These are phyloP conservation scores for Thecaphora frezii DNA, from an alignment of 1,284 basidiomycete species.

Conservation along the genomic window DNA sequence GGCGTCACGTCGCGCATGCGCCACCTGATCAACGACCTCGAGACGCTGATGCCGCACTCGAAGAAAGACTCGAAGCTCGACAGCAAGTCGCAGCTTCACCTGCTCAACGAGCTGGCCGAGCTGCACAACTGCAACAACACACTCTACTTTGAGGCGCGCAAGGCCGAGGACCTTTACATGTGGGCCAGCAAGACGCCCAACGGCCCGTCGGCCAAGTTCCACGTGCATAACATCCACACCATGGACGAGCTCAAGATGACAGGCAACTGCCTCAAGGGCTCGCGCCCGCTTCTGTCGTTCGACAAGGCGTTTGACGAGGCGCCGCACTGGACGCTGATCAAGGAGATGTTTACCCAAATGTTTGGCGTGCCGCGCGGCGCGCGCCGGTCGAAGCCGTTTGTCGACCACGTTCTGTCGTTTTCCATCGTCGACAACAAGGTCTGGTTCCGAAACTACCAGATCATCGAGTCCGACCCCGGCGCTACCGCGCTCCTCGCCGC, in stretches of 20 bases:
- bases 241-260: constrained; percentile 99
- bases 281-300: constrained; percentile 87
- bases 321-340: constrained; percentile 84
- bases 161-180: constrained; percentile 86
- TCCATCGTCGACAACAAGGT: constrained; percentile 93
- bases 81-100: constrained; percentile 89
- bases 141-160: constrained; percentile 92
- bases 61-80: constrained; percentile 82
- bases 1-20: constrained; percentile 96
- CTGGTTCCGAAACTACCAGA: constrained; percentile 98
- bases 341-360: constrained; percentile 94
- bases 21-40: constrained; percentile 93
- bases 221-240: constrained; percentile 97
- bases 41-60: constrained; percentile 85
- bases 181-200: constrained; percentile 98
- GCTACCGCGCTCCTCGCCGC: constrained; percentile 43
- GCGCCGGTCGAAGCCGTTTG: constrained; percentile 90
- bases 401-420: constrained; percentile 96
- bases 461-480: constrained; percentile 67
- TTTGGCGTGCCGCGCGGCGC: constrained; percentile 90
- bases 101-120: constrained; percentile 95
- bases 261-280: constrained; percentile 96
- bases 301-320: constrained; percentile 85
- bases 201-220: constrained; percentile 93
- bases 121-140: constrained; percentile 97